phyloP scores from a whole-genome alignment of 805 yeast species.

The Alloascoidea africana region DNA sequence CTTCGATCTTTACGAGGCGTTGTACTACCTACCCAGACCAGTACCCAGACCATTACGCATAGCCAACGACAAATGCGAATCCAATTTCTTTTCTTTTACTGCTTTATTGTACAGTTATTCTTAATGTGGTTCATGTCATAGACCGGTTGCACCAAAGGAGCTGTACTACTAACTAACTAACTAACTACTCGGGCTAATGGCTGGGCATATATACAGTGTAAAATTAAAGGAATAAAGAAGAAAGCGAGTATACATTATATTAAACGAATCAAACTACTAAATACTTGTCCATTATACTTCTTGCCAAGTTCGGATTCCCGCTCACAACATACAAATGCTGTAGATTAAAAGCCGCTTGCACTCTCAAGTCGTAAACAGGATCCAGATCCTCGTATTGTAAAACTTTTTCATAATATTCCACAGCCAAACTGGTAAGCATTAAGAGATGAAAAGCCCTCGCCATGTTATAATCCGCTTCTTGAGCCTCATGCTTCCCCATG shows the following conservation, averaged over 20 bases:
- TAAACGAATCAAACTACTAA: constrained; percentile 37
- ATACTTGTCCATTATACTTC: constrained; percentile 47
- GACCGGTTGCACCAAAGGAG: too few relatives aligned
- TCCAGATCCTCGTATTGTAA: constrained; percentile 26
- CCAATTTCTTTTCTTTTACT: constrained; percentile 74
- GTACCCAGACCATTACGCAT: constrained; percentile 44
- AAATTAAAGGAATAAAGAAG: too few relatives aligned
- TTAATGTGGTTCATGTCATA: too few relatives aligned
- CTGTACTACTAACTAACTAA: too few relatives aligned
- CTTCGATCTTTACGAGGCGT: constrained; percentile 45
- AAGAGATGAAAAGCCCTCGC: constrained; percentile 78
- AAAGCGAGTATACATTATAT: too few relatives aligned
- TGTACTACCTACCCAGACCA: constrained; percentile 44
- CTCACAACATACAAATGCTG: constrained; percentile 58
- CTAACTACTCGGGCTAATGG: too few relatives aligned
- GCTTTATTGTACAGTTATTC: constrained; percentile 65
- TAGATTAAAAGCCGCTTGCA: constrained; percentile 80
- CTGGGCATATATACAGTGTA: too few relatives aligned
- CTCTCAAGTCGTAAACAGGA: constrained; percentile 43
- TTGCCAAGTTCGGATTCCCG: constrained; percentile 58
- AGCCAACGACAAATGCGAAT: constrained; percentile 67
- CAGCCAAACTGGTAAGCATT: constrained; percentile 63
- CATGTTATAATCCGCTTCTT: constrained; percentile 71
- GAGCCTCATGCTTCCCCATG: constrained; percentile 27
- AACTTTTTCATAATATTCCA: constrained; percentile 58